phyloP scores from a whole-genome alignment of 257 asterid species.

The Solanum virginianum region DNA sequence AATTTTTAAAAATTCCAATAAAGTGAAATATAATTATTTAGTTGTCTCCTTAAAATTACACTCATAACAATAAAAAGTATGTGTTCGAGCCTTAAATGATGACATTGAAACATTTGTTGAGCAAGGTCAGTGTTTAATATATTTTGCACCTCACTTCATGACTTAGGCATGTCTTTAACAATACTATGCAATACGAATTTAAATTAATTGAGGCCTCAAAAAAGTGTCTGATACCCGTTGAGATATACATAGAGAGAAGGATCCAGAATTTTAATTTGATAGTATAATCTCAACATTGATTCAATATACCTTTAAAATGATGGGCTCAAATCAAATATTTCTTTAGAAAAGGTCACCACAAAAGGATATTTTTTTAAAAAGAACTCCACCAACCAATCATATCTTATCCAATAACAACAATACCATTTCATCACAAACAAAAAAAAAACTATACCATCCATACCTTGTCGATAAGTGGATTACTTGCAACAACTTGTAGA shows the following conservation, averaged over 20 bases:
- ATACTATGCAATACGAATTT: neutral
- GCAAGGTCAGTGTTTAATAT: too few relatives aligned
- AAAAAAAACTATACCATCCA: neutral
- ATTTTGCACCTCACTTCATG: neutral
- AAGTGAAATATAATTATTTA: neutral
- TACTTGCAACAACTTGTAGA: constrained; percentile 22
- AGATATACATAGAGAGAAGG: neutral
- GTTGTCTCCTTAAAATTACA: too few relatives aligned
- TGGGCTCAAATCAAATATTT: neutral
- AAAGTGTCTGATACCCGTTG: fast-evolving
- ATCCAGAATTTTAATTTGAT: neutral
- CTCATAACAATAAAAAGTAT: too few relatives aligned
- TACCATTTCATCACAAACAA: neutral
- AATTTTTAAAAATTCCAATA: neutral
- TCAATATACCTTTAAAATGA: neutral
- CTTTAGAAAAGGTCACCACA: neutral
- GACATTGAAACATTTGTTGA: too few relatives aligned
- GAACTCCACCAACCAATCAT: constrained; percentile 19
- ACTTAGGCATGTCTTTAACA: neutral
- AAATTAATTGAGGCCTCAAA: neutral
- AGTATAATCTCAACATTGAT: neutral
- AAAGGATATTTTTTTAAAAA: neutral
- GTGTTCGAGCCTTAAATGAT: too few relatives aligned
- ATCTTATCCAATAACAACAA: constrained; percentile 15
- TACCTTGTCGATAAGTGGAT: constrained; percentile 59